Base-by-base conservation (phyloP, 306 rosid species). In the Cajanus cajan region DNA sequence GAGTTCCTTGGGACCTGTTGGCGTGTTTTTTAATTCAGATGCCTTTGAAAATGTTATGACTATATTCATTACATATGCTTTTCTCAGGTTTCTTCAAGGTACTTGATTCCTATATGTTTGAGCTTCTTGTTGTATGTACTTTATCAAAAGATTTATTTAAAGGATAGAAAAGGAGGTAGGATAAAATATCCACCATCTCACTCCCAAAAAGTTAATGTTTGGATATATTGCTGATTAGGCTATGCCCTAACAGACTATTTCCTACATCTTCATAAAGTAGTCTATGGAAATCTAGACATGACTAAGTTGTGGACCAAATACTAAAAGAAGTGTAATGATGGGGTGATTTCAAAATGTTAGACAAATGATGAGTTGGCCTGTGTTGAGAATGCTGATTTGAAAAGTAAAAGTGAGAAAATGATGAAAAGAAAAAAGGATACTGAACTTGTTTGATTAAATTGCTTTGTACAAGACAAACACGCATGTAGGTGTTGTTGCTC, bases 111-210 rank as follows among this genome's bases (percentile, higher is more conserved):
- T 37, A 37, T 37, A 37, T 40, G 24, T 68, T 22, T 45, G 19
- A 70, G 72, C 73, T 51, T 68, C 78, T 40, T 45, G 19, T n/a
- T 59, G 79, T 52, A 31, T 19, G 34, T 28, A 48, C 8, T 54
- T 25, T 59, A 5, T 22, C 47, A 40, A 24, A 47, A 63, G 57
- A 72, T 63, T 52, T 72, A 51, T 63, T 72, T 55, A 62, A 48
- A 28, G 16, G 74, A 50, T 65, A 50, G 68, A 55, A 36, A 43
- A n/a, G 65, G 47, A 33, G n/a, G 14, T 33, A 71, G 52, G 44
- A 71, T 61, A 57, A 68, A 9, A 44, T 69, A 57, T 78, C 70
- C 61, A 10, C 63, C 22, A 45, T 19, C 52, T 69, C 19, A 21
- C 14, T 34, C 45, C 31, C 31, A 70, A 69, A 45, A 18, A 57